Percentiles rank a stretch among this genome's conserved stretches.
Conservation (phyloP, 2,329 filamentous ascomycete species). For the Phyllosticta paracitricarpa region DNA sequence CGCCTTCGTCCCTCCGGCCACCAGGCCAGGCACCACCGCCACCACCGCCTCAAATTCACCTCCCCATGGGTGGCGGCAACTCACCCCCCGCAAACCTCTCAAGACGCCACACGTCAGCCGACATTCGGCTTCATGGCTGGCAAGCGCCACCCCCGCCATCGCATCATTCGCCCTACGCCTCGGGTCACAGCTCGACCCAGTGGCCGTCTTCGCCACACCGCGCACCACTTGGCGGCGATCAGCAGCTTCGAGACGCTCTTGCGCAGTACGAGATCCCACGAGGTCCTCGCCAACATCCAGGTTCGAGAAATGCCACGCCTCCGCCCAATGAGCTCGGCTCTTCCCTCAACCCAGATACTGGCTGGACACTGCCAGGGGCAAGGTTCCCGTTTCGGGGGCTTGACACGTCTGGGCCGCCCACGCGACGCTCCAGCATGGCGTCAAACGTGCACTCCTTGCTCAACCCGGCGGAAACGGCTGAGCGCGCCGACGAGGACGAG, state of each 20-base stretch:
- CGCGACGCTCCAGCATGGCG: conserved; percentile 59
- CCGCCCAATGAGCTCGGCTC: conserved; percentile 39
- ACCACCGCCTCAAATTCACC: conserved; percentile 52
- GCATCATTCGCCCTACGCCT: conserved; percentile 55
- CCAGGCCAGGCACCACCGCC: conserved; percentile 59
- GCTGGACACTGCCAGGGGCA: conserved; percentile 45
- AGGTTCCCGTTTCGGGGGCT: conserved; percentile 39
- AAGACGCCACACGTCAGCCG: conserved; percentile 85
- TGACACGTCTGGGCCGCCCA: conserved; percentile 50
- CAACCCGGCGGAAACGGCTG: conserved; percentile 58
- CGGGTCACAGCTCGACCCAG: conserved; percentile 50
- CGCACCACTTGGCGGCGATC: conserved; percentile 41
- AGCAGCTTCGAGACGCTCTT: conserved; percentile 63
- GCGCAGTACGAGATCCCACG: conserved; percentile 57
- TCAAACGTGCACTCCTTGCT: conserved; percentile 58
- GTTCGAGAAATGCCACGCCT: conserved; percentile 45
- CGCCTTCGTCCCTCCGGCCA: conserved; percentile 64
- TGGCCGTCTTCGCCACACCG: conserved; percentile 59
- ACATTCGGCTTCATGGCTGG: conserved; percentile 64
- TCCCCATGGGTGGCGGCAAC: conserved; percentile 45
- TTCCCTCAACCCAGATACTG: conserved; percentile 41
- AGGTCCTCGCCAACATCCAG: conserved; percentile 37
- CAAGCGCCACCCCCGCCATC: conserved; percentile 46
- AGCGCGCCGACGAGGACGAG: conserved; percentile 55
- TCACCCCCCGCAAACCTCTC: conserved; percentile 58